Conservation (phyloP, 345 rosid genomes). For the Cardiospermum halicacabum region DNA sequence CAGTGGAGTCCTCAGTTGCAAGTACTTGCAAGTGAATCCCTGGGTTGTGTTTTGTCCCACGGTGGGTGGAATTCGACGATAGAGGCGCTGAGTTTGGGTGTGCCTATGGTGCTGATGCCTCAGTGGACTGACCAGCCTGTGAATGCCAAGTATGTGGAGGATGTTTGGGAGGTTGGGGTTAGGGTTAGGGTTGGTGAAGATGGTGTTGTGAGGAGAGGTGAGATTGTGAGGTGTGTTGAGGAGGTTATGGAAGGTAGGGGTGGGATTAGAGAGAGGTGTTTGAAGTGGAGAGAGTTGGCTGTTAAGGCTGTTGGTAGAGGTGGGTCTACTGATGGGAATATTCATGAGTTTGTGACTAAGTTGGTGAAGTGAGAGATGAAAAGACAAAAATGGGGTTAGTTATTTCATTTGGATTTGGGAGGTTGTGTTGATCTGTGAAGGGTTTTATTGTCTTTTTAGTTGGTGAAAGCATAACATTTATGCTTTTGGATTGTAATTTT, state of each 20-base stretch:
- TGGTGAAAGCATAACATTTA: too few species aligned
- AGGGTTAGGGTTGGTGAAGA: slow-evolving; percentile 19
- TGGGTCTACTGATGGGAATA: neutral
- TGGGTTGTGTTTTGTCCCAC: slow-evolving; percentile 20
- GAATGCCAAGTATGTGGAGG: slow-evolving; percentile 21
- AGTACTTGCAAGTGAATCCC: slow-evolving; percentile 2
- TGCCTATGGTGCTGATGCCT: slow-evolving; percentile 27
- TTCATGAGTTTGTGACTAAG: neutral
- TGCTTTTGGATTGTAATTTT: too few species aligned
- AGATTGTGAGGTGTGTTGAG: slow-evolving; percentile 7
- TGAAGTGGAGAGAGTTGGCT: slow-evolving; percentile 22
- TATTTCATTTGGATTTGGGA: too few species aligned
- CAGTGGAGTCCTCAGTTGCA: slow-evolving; percentile 4
- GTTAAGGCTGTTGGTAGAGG: slow-evolving; percentile 15
- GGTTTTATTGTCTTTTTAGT: too few species aligned
- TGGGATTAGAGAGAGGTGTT: slow-evolving; percentile 5
- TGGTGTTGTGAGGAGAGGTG: slow-evolving; percentile 18
- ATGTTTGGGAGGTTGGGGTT: slow-evolving; percentile 24
- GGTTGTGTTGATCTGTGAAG: too few species aligned
- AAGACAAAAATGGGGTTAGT: too few species aligned
- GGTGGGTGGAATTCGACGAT: slow-evolving; percentile 30
- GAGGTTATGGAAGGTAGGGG: slow-evolving; percentile 16
- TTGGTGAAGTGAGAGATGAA: too few species aligned
- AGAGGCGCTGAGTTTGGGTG: slow-evolving; percentile 26
- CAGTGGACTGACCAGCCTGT: slow-evolving; percentile 25